Base-by-base conservation (phyloP, 23 red algal species). In the Gracilaria gracilis region DNA sequence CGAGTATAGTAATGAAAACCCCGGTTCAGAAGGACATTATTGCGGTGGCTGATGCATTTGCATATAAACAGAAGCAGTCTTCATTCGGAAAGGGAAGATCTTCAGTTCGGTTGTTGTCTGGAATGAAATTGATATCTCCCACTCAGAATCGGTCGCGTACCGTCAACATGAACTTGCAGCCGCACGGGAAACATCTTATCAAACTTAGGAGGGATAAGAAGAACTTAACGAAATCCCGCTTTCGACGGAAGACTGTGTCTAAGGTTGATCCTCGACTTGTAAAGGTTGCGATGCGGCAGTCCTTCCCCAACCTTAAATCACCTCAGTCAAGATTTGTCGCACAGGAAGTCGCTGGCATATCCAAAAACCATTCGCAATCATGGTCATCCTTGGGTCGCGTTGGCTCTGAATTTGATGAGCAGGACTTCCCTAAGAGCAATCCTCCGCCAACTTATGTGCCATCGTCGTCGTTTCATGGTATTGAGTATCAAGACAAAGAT, bases 191-290 rank as follows among this genome's bases (percentile, higher is more conserved):
- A 4, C 32, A 36, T 37, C 15, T 32, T 38, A 24, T 16, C 32
- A 69, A 34, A 6, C 7, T 36, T 17, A 69, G 1, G 37, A 69
- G 64, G 20, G 31, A 69, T 32, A 69, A 69, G 64, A 69, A 32
- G 31, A 69, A 37, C 32, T 19, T 32, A 19, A 17, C 46, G 17
- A 77, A 77, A 31, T 51, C 72, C 46, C 72, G 72, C 15, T 20
- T 27, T 50, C 21, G 72, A 27, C 38, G 3, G 9, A 25, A n/a
- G n/a, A 2, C 50, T 15, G 12, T 33, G 8, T 9, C 39, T 8
- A 77, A 77, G 72, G 15, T 77, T 77, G 72, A 77, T 31, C 46
- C 38, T 11, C 72, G 31, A 35, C 72, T 77, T 29, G 72, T 77
- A 0, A 35, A 16, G 7, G 15, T 77, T 50, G 72, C 72, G 29